These are phyloP conservation scores for Lasiosphaeris hirsuta DNA, from an alignment of 495 filamentous ascomycete species.

Conservation along the genomic window DNA sequence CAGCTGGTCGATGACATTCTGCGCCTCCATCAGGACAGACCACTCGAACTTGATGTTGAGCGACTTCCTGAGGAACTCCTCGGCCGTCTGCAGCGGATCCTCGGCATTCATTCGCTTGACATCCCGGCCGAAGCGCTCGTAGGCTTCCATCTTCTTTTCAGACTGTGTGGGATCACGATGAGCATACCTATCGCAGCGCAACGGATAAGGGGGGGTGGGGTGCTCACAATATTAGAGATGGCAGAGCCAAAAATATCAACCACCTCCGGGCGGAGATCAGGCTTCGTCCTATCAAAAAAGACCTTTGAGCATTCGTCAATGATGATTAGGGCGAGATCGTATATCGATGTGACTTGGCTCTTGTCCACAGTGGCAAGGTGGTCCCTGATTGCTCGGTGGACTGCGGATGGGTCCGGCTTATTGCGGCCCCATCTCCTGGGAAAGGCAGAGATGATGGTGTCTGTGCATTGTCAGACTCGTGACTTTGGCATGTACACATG, in stretches of 20 bases:
- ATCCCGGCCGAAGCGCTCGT: slow-evolving; percentile 23
- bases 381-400: slow-evolving; percentile 50
- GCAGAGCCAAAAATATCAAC: slow-evolving; percentile 66
- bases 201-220: neutral
- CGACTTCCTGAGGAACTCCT: slow-evolving; percentile 45
- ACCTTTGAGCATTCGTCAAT: slow-evolving; percentile 26
- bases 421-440: slow-evolving; percentile 66
- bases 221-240: slow-evolving; percentile 37
- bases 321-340: slow-evolving; percentile 58
- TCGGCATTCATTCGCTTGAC: slow-evolving; percentile 32
- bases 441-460: slow-evolving; percentile 66
- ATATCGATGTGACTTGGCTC: slow-evolving; percentile 59
- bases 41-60: slow-evolving; percentile 70
- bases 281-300: slow-evolving; percentile 59
- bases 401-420: slow-evolving; percentile 63
- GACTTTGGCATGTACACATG: neutral
- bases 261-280: slow-evolving; percentile 60
- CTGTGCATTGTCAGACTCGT: neutral
- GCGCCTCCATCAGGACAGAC: slow-evolving; percentile 59
- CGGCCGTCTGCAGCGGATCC: slow-evolving; percentile 30
- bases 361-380: slow-evolving; percentile 36
- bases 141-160: slow-evolving; percentile 27
- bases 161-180: slow-evolving; percentile 7
- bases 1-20: slow-evolving; percentile 46
- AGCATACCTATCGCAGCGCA: neutral